A percentile compares a stretch with the other conserved stretches of the same genome.
These are phyloP conservation scores for Pestalotiopsis fici DNA, from an alignment of 2,329 filamentous ascomycete genomes.

Conservation along the genomic window DNA sequence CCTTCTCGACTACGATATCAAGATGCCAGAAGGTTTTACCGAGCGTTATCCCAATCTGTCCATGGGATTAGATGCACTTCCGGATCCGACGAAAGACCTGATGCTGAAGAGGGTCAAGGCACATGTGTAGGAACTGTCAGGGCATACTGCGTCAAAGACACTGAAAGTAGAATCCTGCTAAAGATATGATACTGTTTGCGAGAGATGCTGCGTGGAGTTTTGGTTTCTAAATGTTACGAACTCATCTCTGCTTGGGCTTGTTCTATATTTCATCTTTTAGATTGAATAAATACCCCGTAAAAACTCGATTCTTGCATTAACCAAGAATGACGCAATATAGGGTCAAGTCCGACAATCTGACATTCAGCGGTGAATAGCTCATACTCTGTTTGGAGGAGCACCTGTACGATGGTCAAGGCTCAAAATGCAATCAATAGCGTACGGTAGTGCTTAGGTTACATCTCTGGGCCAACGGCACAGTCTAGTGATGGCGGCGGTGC, in stretches of 20 bases:
- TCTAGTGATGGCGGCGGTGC: background rate
- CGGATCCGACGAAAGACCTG: conserved; percentile 5
- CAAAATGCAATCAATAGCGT: background rate
- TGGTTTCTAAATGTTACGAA: background rate
- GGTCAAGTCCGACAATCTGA: background rate
- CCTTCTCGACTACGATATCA: conserved; percentile 39
- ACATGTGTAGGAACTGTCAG: background rate
- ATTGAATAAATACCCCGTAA: background rate
- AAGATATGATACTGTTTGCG: background rate
- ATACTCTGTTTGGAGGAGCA: too few relatives aligned
- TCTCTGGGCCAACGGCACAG: background rate
- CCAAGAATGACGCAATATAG: background rate
- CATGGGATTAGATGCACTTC: conserved; percentile 5
- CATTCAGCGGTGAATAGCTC: background rate
- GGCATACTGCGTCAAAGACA: background rate
- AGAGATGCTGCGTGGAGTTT: background rate
- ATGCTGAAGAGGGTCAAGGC: conserved; percentile 9
- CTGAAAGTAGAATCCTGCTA: background rate
- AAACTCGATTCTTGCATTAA: background rate
- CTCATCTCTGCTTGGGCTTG: background rate
- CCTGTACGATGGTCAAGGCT: background rate
- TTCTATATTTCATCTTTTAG: background rate
- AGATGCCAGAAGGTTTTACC: conserved; percentile 22
- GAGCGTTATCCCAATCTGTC: conserved; percentile 6
- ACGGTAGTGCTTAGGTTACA: background rate